Evolutionary conservation across 1,139 yeast genomes (phyloP).

Genomic region (Arxiozyma heterogenica): DNA sequence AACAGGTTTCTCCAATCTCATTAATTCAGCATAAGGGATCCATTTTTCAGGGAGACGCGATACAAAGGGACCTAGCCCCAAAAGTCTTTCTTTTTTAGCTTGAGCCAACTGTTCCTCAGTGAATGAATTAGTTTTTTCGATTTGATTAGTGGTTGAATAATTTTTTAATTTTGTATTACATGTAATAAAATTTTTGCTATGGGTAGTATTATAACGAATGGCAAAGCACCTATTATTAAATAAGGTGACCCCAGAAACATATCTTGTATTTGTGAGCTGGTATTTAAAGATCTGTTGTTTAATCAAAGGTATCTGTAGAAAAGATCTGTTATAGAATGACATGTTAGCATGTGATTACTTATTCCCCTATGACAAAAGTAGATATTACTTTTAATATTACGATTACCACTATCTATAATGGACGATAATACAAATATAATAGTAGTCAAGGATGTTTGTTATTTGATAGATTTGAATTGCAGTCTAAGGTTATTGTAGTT

Average conservation of each 20-base stretch:
- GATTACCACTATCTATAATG: too few species aligned
- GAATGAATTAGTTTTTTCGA: slow-evolving; percentile 29
- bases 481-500: too few species aligned
- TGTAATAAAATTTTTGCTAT: not conserved
- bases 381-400: not conserved
- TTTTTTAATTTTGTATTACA: not conserved
- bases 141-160: too few species aligned
- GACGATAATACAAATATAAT: too few species aligned
- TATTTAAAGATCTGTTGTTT: not conserved
- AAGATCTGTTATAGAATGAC: not conserved
- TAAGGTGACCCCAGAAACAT: not conserved
- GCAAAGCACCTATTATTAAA: too few species aligned
- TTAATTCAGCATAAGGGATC: slow-evolving; percentile 86
- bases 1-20: slow-evolving; percentile 88
- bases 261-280: too few species aligned
- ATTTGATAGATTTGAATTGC: too few species aligned
- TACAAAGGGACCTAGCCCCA: slow-evolving; percentile 52
- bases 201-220: not conserved
- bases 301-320: not conserved
- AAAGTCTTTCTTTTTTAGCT: slow-evolving; percentile 49
- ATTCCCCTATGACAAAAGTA: not conserved
- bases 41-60: slow-evolving; percentile 55
- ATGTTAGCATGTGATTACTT: not conserved
- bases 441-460: not conserved
- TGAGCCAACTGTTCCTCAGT: slow-evolving; percentile 46